phyloP scores from a whole-genome alignment of 306 rosid species.

The Inga leiocalycina region DNA sequence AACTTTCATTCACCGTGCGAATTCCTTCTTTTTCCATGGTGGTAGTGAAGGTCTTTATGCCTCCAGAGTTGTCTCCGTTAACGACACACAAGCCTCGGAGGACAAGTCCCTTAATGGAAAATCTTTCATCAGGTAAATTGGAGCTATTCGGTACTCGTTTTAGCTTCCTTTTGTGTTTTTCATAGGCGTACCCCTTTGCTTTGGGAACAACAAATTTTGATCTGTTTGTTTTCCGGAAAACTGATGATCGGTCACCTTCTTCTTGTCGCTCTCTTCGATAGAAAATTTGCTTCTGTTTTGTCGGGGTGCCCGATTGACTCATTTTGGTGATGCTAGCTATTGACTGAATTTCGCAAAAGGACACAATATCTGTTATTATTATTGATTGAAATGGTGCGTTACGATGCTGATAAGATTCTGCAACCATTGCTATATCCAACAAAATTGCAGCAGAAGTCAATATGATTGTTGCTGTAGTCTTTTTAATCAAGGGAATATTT shows the following conservation, averaged over 20 bases:
- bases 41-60: conserved; percentile 84
- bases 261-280: background rate
- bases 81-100: conserved; percentile 41
- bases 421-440: background rate
- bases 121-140: conserved; percentile 68
- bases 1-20: conserved; percentile 62
- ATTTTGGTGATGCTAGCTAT: conserved; percentile 19
- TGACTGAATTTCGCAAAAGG: conserved; percentile 19
- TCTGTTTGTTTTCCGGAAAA: conserved; percentile 35
- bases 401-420: background rate
- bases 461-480: background rate
- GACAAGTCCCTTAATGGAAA: conserved; percentile 62
- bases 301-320: conserved; percentile 16
- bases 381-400: background rate
- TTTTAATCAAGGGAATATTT: background rate
- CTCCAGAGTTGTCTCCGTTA: conserved; percentile 38
- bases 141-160: background rate
- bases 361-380: background rate
- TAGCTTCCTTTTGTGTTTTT: background rate
- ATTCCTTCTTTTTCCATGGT: conserved; percentile 83
- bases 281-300: background rate
- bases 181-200: background rate
- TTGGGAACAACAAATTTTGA: conserved; percentile 1
- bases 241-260: conserved; percentile 21
- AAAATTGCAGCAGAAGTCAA: conserved; percentile 13